phyloP scores from a whole-genome alignment of 1,284 basidiomycete genomes.

The Ceratobasidium sp. region DNA sequence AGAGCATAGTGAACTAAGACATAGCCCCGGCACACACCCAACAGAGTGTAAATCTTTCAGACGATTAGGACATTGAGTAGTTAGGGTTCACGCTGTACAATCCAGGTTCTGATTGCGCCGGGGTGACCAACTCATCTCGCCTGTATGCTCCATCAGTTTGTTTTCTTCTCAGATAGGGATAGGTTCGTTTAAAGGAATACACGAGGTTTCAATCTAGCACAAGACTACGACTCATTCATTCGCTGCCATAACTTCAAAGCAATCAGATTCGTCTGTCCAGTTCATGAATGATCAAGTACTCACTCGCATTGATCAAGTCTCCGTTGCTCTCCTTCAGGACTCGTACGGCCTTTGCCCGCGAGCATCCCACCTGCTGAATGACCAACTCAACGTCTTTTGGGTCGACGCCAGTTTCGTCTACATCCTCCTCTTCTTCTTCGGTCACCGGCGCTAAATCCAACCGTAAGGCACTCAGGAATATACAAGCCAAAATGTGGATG shows the following conservation, averaged over 20 bases:
- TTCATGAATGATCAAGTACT: conserved; percentile 56
- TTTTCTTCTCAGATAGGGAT: no score
- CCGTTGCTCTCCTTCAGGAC: conserved; percentile 89
- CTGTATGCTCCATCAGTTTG: no score
- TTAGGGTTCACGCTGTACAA: no score
- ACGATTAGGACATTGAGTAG: no score
- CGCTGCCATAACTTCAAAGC: conserved; percentile 70
- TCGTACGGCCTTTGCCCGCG: conserved; percentile 87
- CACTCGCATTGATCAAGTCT: conserved; percentile 94
- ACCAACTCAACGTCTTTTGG: conserved; percentile 96
- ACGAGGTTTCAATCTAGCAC: no score
- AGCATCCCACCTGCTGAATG: conserved; percentile 82
- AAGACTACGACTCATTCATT: conserved; percentile 53
- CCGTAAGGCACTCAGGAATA: conserved; percentile 55
- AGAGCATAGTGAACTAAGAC: no score
- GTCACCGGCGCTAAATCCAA: conserved; percentile 44
- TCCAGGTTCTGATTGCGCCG: no score
- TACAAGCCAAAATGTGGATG: neutral
- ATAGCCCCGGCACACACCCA: no score
- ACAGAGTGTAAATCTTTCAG: no score
- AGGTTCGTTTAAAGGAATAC: no score
- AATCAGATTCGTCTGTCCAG: neutral
- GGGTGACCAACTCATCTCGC: no score
- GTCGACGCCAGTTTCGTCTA: conserved; percentile 86
- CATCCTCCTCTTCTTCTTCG: conserved; percentile 76